These are phyloP conservation scores for Penicillium soppii DNA, from an alignment of 495 filamentous ascomycete species.

Conservation along the genomic window DNA sequence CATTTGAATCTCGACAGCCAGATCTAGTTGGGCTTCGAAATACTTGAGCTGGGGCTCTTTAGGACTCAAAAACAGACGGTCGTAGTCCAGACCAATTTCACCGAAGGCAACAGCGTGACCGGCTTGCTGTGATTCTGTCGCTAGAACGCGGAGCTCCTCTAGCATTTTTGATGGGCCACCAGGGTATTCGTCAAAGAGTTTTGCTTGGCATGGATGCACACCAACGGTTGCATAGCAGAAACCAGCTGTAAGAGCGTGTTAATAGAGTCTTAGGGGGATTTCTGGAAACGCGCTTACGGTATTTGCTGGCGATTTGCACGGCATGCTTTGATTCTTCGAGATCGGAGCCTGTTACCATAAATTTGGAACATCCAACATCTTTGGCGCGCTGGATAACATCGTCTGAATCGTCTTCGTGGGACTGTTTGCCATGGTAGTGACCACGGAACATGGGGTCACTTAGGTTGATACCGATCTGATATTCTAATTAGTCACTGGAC, in stretches of 20 bases:
- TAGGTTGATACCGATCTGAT: constrained; percentile 89
- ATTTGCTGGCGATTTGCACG: constrained; percentile 66
- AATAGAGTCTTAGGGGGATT: neutral
- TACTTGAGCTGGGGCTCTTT: constrained; percentile 79
- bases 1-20: constrained; percentile 75
- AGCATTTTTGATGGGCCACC: constrained; percentile 57
- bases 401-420: constrained; percentile 75
- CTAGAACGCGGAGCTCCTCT: constrained; percentile 58
- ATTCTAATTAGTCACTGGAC: constrained; percentile 11
- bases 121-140: constrained; percentile 39
- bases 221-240: constrained; percentile 86
- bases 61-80: constrained; percentile 75
- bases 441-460: constrained; percentile 85
- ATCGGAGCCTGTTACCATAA: constrained; percentile 93
- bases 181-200: constrained; percentile 62
- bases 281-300: constrained; percentile 53
- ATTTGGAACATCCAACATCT: constrained; percentile 76
- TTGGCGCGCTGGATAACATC: constrained; percentile 73
- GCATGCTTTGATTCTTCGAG: constrained; percentile 74
- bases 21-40: constrained; percentile 75
- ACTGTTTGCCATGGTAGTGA: constrained; percentile 76
- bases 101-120: constrained; percentile 78
- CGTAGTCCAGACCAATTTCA: constrained; percentile 95
- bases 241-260: constrained; percentile 53
- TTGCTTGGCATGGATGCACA: constrained; percentile 83